Percentiles rank a stretch among this genome's conserved stretches.
phyloP scores from a whole-genome alignment of 306 rosid genomes.

The Aeschynomene evenia region DNA sequence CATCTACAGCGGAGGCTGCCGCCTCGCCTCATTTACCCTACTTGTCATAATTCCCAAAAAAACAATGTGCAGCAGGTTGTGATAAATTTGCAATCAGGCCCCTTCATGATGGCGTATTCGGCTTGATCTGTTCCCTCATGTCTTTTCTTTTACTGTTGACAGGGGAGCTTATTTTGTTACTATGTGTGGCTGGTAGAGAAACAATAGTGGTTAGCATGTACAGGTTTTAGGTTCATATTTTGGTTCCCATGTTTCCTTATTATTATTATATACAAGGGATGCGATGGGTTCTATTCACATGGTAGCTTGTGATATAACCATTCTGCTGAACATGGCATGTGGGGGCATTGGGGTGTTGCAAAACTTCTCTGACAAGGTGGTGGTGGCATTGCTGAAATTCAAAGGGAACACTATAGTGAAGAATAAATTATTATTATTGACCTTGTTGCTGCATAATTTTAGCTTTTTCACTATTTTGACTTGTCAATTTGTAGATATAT shows the following conservation, averaged over 20 bases:
- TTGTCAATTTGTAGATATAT: conserved; percentile 26
- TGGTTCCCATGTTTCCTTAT: conserved; percentile 49
- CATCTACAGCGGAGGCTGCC: conserved; percentile 32
- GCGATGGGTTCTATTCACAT: conserved; percentile 37
- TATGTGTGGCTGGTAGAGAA: conserved; percentile 51
- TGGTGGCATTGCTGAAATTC: conserved; percentile 38
- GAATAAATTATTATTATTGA: conserved; percentile 41
- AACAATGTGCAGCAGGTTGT: conserved; percentile 41
- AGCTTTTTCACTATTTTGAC: not conserved
- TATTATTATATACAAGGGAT: conserved; percentile 34
- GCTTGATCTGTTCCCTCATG: conserved; percentile 42
- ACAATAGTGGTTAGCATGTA: conserved; percentile 48
- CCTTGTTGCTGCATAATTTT: conserved; percentile 35
- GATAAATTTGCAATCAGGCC: conserved; percentile 48
- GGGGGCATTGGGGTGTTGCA: conserved; percentile 26
- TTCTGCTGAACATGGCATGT: conserved; percentile 21
- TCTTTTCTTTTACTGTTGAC: conserved; percentile 39
- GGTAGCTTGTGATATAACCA: conserved; percentile 25
- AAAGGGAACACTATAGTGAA: conserved; percentile 22
- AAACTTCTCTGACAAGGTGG: conserved; percentile 24
- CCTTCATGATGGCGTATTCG: conserved; percentile 29
- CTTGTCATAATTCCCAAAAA: conserved; percentile 29
- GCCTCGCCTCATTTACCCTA: conserved; percentile 29
- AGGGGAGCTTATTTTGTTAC: conserved; percentile 63
- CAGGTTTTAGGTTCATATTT: conserved; percentile 53